These are phyloP conservation scores for Dryadomyces quercivorus DNA, from an alignment of 2,329 filamentous ascomycete genomes.

Conservation along the genomic window DNA sequence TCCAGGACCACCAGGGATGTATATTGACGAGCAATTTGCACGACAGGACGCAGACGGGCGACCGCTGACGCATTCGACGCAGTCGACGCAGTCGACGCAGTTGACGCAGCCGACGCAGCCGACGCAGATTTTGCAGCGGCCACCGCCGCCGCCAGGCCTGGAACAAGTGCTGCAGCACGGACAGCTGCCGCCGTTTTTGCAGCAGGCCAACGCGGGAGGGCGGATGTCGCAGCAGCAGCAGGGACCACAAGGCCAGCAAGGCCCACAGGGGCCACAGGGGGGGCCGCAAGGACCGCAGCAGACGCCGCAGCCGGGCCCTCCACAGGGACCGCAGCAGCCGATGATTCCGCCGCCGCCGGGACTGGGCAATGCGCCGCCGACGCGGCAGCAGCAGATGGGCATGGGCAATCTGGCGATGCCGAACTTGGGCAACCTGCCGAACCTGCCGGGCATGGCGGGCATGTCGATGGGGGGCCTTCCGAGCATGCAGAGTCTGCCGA, in stretches of 20 bases:
- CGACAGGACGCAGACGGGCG: conserved; percentile 31
- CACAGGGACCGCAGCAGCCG: conserved; percentile 25
- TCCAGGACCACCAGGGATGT: conserved; percentile 37
- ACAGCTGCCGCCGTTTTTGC: conserved; percentile 37
- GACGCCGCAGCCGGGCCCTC: conserved; percentile 18
- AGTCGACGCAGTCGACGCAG: conserved; percentile 48
- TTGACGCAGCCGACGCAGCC: conserved; percentile 25
- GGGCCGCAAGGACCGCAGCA: conserved; percentile 1
- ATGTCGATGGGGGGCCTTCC: not conserved
- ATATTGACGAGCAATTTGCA: conserved; percentile 38
- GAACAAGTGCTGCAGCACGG: conserved; percentile 44
- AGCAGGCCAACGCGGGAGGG: conserved; percentile 27
- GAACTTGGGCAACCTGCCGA: conserved; percentile 7
- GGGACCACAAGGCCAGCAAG: conserved; percentile 1
- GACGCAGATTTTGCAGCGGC: conserved; percentile 53
- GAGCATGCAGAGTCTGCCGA: not conserved
- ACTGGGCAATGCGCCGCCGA: conserved; percentile 26
- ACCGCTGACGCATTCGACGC: conserved; percentile 20
- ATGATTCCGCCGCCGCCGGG: conserved; percentile 50
- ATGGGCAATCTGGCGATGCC: conserved; percentile 2
- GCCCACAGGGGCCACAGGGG: conserved; percentile 15
- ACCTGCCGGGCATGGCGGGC: not conserved
- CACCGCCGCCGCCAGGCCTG: conserved; percentile 46
- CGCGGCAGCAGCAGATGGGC: conserved; percentile 2
- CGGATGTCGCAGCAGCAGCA: conserved; percentile 33